Conservation (phyloP, 257 asterid species). For the Henckelia pumila region DNA sequence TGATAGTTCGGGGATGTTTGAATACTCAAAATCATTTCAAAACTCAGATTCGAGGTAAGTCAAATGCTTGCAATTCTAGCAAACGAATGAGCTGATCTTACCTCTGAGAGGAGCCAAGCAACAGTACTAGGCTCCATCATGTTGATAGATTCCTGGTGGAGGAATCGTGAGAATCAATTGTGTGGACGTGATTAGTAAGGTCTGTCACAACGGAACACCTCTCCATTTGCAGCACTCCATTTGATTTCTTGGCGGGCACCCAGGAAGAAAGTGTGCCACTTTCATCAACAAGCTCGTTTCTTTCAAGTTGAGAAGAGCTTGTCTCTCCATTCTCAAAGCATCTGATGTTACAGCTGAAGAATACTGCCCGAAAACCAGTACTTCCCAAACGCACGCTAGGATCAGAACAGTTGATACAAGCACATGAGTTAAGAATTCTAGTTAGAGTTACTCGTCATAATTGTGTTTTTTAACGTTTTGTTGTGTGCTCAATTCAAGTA, state of each 20-base stretch:
- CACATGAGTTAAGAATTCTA: too few species aligned
- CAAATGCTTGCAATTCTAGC: conserved; percentile 10
- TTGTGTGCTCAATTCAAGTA: too few species aligned
- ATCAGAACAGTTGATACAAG: not conserved
- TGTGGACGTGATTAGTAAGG: not conserved
- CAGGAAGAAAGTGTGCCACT: not conserved
- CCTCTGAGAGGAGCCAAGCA: conserved; percentile 13
- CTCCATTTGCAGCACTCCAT: not conserved
- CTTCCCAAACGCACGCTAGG: not conserved
- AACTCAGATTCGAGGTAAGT: conserved; percentile 19
- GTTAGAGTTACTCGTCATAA: too few species aligned
- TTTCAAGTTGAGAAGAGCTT: not conserved
- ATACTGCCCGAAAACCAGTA: not conserved
- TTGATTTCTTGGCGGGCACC: not conserved
- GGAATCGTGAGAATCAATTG: not conserved
- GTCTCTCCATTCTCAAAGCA: not conserved
- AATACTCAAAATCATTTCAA: conserved; percentile 10
- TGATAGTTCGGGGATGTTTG: conserved; percentile 15
- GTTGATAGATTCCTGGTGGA: not conserved
- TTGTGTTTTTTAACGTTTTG: too few species aligned
- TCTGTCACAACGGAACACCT: not conserved
- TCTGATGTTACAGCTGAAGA: not conserved
- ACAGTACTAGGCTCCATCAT: too few species aligned
- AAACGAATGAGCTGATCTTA: conserved; percentile 19
- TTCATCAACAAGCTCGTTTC: not conserved